These are phyloP conservation scores for Pezicula radicicola DNA, from an alignment of 2,329 filamentous ascomycete species.

Conservation along the genomic window DNA sequence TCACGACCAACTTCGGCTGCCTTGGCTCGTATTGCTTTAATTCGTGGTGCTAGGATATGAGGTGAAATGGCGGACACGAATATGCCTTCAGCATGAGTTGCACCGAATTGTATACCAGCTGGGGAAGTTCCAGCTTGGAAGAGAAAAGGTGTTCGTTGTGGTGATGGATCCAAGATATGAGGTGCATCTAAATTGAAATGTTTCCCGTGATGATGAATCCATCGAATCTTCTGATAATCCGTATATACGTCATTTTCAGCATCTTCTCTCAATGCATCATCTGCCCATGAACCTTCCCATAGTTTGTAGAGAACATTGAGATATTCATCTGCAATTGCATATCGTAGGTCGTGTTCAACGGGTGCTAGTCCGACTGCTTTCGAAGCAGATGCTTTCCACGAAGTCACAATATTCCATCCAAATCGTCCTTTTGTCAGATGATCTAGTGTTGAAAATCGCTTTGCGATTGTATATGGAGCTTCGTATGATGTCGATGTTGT, in stretches of 20 bases:
- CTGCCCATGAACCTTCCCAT: constrained; percentile 65
- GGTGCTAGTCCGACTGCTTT: constrained; percentile 57
- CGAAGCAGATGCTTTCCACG: constrained; percentile 59
- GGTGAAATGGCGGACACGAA: constrained; percentile 65
- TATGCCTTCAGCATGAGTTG: constrained; percentile 67
- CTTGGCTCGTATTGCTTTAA: constrained; percentile 57
- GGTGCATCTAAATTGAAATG: constrained; percentile 61
- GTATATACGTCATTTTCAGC: neutral
- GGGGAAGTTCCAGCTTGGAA: constrained; percentile 59
- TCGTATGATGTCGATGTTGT: constrained; percentile 57
- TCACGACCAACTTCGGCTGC: constrained; percentile 55
- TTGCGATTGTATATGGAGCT: constrained; percentile 63
- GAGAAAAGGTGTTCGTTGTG: constrained; percentile 66
- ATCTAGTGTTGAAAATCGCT: constrained; percentile 63
- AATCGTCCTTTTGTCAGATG: constrained; percentile 61
- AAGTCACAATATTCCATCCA: constrained; percentile 65
- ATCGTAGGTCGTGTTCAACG: constrained; percentile 62
- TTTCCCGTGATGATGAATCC: constrained; percentile 64
- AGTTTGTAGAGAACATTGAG: constrained; percentile 64
- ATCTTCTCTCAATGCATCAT: constrained; percentile 49
- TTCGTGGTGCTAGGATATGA: constrained; percentile 53
- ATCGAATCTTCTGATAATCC: constrained; percentile 36
- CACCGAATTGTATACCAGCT: constrained; percentile 63
- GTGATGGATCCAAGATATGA: constrained; percentile 62
- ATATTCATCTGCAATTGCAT: constrained; percentile 61